Base-by-base conservation (phyloP, 2,329 filamentous ascomycete species). In the Fusarium subtropicale region DNA sequence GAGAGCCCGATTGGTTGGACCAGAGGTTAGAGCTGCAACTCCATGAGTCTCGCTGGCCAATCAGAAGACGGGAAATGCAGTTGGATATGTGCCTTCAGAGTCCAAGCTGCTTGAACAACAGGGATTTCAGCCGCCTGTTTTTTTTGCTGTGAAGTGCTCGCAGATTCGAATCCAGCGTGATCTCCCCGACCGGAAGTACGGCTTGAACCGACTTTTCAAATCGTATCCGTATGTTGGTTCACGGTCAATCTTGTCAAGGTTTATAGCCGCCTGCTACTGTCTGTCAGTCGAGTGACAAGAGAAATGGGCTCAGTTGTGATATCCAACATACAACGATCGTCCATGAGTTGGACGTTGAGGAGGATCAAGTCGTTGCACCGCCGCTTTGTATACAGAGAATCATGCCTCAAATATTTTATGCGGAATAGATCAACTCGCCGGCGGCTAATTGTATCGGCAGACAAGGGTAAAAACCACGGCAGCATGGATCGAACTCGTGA, bases 1-100 rank as follows among this genome's bases (percentile, higher is more conserved):
- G 54, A 58, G 55, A 47, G 56, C 60, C 52, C 69, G 63, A 78
- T 78, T 79, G 76, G 76, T 52, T 64, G 31, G 30, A 28, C 16
- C 39, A 56, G 64, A 60, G 63, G 68, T 45, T 70, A 68, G 61
- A 45, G 31, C 60, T 57, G 58, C 56, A 61, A 55, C 46, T 48
- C 46, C 46, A 67, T 58, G 56, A 64, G 60, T 41, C 7, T 38
- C 24, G 15, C 20, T 47, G 50, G 48, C 77, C 76, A 78, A 78
- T 78, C 50, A 65, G 15, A 28, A 36, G 36, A 20, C 47, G 48
- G 34, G 18, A 3, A 39, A 30, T 58, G 47, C 59, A 66, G 60
- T 68, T 52, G 45, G 52, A 54, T 48, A 71, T 68, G 71, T 70
- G 71, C 54, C 30, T 58, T 28, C 36, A 53, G 55, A 65, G 65